Conservation (phyloP, 129 eudicot species). For the Centrapalus pauciflorus region DNA sequence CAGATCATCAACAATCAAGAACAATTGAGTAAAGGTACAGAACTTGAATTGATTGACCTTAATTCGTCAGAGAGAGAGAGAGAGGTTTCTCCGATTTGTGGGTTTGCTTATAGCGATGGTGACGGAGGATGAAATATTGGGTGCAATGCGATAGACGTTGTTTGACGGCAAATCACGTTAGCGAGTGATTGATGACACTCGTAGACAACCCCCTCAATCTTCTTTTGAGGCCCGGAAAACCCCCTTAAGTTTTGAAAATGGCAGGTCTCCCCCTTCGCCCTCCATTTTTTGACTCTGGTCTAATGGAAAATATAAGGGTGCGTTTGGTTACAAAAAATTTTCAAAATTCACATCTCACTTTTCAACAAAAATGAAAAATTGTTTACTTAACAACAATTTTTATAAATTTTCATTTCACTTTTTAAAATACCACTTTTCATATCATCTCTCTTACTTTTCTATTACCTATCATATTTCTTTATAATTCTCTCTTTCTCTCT, state of each 20-base stretch:
- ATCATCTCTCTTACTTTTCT: no score
- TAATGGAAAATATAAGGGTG: no score
- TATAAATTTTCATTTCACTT: no score
- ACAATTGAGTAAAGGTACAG: not conserved
- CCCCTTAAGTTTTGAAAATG: slow-evolving; percentile 12
- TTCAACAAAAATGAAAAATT: no score
- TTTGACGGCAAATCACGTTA: slow-evolving; percentile 23
- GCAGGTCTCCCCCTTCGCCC: no score
- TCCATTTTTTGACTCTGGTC: no score
- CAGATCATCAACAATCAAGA: not conserved
- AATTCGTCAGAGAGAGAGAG: not conserved
- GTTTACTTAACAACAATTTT: no score
- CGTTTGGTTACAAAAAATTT: no score
- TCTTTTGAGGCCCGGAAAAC: not conserved
- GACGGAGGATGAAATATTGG: slow-evolving; percentile 14
- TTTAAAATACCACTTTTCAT: no score
- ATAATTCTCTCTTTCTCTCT: no score
- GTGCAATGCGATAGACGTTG: not conserved
- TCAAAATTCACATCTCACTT: no score
- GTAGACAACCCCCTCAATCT: not conserved
- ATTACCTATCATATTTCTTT: no score
- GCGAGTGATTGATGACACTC: not conserved
- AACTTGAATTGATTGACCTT: slow-evolving; percentile 9
- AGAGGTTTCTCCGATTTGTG: slow-evolving; percentile 10
- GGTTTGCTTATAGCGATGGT: slow-evolving; percentile 16